A percentile compares a stretch with the other conserved stretches of the same genome.
These are phyloP conservation scores for Exophiala viscosa DNA, from an alignment of 2,329 filamentous ascomycete species.

Conservation along the genomic window DNA sequence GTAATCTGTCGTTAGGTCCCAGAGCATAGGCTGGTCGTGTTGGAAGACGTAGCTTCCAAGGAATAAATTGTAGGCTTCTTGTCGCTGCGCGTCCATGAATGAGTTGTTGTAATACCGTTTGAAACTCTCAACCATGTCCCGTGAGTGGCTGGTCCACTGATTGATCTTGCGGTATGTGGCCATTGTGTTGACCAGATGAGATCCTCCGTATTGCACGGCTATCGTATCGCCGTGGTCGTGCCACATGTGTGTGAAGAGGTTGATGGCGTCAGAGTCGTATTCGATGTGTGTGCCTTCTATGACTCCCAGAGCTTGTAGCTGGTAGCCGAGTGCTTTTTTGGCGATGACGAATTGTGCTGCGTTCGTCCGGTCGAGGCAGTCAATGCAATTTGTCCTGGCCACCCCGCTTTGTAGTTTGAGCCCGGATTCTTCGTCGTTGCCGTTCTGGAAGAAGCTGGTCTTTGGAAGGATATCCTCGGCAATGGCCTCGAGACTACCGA, in stretches of 20 bases:
- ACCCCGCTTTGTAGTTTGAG: slow-evolving; percentile 82
- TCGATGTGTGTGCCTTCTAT: slow-evolving; percentile 74
- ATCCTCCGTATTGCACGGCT: slow-evolving; percentile 94
- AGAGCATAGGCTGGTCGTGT: slow-evolving; percentile 88
- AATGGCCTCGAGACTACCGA: slow-evolving; percentile 83
- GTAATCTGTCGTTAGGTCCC: slow-evolving; percentile 93
- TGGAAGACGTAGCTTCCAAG: slow-evolving; percentile 90
- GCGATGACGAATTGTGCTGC: slow-evolving; percentile 97
- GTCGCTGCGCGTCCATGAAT: slow-evolving; percentile 93
- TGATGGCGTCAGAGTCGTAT: slow-evolving; percentile 93
- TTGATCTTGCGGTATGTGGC: slow-evolving; percentile 98
- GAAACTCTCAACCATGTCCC: slow-evolving; percentile 99
- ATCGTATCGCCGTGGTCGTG: slow-evolving; percentile 98
- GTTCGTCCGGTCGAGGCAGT: slow-evolving; percentile 94
- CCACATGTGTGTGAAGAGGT: slow-evolving; percentile 97
- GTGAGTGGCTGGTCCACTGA: slow-evolving; percentile 94
- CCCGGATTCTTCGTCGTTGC: slow-evolving; percentile 63
- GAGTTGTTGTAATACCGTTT: slow-evolving; percentile 99
- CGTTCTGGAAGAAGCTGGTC: slow-evolving; percentile 95
- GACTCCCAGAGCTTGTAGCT: slow-evolving; percentile 86
- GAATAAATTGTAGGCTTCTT: slow-evolving; percentile 97
- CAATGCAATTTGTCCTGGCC: slow-evolving; percentile 94
- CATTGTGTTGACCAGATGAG: slow-evolving; percentile 98
- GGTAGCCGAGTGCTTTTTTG: slow-evolving; percentile 86
- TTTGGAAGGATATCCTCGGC: slow-evolving; percentile 79